Base-by-base conservation (phyloP, 1,284 basidiomycete species). In the Malassezia dermatis region DNA sequence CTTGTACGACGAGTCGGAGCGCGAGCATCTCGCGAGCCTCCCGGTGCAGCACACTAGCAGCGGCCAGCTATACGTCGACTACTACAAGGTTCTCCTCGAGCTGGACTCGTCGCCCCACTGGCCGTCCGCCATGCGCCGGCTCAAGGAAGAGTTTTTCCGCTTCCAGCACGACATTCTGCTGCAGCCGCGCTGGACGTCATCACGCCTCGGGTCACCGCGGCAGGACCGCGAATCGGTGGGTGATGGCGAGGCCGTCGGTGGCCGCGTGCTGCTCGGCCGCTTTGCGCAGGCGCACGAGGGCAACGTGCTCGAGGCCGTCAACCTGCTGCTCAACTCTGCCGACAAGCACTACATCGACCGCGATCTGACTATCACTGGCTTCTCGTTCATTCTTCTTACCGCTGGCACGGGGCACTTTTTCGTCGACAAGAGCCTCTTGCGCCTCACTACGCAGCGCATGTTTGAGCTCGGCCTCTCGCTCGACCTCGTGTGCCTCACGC, bases 301-400 rank as follows among this genome's bases (percentile, higher is more conserved):
- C 2, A 93, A 91, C 40, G 80, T 98, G 26, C 81, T 98, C 8
- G 93, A 98, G 76, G 89, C 90, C 1, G 81, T 96, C 63, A 96
- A 96, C 67, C 81, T 98, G 49, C 87, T 85, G 1, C 81, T 96
- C 17, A 94, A 93, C 69, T 88, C 91, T 0, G 86, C 86, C 23
- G 91, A 98, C 76, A 86, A 86, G 23, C 89, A 95, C 74, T 95
- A 93, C 73, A 85, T 98, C 63, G 93, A 98, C 73, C 85, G 93
- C 23, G 94, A 94, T 43, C 79, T 98, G 5, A 88, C 86, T 8
- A 80, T 90, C n/a, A 96, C 93, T 0, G 94, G 93, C 24, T 77
- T 86, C 1, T 83, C 84, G 8, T 86, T 88, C 12, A 82, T 91
- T 37, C 76, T 98, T 48, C 83, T 98, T 59, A 93, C 90, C 0